Evolutionary conservation across 306 rosid genomes (phyloP).

Genomic region (Cucumis hystrix): DNA sequence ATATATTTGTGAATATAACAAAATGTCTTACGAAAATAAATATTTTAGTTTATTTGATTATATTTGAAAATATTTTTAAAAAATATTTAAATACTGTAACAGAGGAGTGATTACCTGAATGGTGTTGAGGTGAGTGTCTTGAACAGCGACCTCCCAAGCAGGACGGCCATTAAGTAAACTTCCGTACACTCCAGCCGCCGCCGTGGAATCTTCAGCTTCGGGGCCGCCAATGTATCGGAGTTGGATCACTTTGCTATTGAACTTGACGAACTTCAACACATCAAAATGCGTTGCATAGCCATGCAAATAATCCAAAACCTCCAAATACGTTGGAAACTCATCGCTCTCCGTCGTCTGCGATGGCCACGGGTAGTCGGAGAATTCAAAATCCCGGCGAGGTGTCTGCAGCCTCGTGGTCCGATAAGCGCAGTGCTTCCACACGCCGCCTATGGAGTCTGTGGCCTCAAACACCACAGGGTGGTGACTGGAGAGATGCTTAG

Average conservation of each 20-base stretch:
- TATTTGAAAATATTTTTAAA: too few relatives aligned
- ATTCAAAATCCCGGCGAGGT: conserved; percentile 43
- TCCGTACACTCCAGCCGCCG: conserved; percentile 11
- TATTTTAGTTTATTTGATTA: too few relatives aligned
- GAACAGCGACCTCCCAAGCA: conserved; percentile 35
- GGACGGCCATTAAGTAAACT: conserved; percentile 17
- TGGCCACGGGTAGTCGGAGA: conserved; percentile 58
- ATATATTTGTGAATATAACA: too few relatives aligned
- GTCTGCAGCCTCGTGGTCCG: conserved; percentile 44
- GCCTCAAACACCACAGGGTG: conserved; percentile 51
- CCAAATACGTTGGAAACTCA: conserved; percentile 30
- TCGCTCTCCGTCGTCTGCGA: conserved; percentile 21
- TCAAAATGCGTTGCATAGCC: conserved; percentile 43
- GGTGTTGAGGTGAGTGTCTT: conserved; percentile 2
- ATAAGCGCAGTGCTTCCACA: conserved; percentile 51
- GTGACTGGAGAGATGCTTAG: conserved; percentile 36
- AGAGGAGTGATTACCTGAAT: conserved; percentile 11
- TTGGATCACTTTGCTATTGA: conserved; percentile 36
- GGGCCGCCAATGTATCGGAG: conserved; percentile 23
- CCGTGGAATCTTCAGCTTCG: not conserved
- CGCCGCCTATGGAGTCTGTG: conserved; percentile 44
- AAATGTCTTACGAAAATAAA: too few relatives aligned
- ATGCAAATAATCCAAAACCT: conserved; percentile 40
- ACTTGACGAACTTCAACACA: conserved; percentile 29
- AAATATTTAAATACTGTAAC: too few relatives aligned